These are phyloP conservation scores for Gamarada debralockiae DNA, from an alignment of 495 filamentous ascomycete genomes.

Conservation along the genomic window DNA sequence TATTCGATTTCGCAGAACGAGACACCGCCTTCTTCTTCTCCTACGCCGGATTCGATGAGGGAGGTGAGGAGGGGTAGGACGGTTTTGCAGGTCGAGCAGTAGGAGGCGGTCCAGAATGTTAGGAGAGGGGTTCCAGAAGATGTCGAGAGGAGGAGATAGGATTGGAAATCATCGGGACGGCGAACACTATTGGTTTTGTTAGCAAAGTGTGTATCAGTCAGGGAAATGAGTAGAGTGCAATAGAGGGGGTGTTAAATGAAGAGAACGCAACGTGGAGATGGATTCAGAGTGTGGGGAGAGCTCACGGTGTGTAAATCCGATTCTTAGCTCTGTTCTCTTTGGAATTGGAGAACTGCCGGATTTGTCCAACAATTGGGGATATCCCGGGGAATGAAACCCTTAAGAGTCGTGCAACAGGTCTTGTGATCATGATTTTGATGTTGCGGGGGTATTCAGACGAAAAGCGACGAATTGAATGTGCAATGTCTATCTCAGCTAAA, in stretches of 20 bases:
- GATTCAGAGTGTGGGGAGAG: no score
- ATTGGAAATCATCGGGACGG: conserved; percentile 55
- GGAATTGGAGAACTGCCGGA: conserved; percentile 16
- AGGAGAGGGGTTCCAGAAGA: conserved; percentile 55
- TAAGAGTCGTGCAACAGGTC: conserved; percentile 2
- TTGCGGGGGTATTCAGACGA: neutral
- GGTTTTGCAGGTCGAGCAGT: conserved; percentile 54
- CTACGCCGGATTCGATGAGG: conserved; percentile 51
- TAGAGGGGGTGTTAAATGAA: neutral
- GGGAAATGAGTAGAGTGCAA: neutral
- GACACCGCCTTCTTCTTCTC: conserved; percentile 58
- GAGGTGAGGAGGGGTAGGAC: conserved; percentile 50
- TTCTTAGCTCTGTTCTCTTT: conserved; percentile 30
- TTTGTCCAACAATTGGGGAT: neutral
- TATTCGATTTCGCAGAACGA: conserved; percentile 58
- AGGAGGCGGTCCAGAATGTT: conserved; percentile 68
- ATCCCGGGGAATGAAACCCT: neutral
- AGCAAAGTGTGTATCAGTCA: conserved; percentile 3
- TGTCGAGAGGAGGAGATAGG: conserved; percentile 54
- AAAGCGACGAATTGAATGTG: neutral
- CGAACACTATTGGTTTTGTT: conserved; percentile 53
- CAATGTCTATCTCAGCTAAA: neutral
- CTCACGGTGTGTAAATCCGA: conserved; percentile 44
- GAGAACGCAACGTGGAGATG: neutral
- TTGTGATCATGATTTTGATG: conserved; percentile 18